Conservation (phyloP, 345 rosid genomes). For the Syzygium grande region DNA sequence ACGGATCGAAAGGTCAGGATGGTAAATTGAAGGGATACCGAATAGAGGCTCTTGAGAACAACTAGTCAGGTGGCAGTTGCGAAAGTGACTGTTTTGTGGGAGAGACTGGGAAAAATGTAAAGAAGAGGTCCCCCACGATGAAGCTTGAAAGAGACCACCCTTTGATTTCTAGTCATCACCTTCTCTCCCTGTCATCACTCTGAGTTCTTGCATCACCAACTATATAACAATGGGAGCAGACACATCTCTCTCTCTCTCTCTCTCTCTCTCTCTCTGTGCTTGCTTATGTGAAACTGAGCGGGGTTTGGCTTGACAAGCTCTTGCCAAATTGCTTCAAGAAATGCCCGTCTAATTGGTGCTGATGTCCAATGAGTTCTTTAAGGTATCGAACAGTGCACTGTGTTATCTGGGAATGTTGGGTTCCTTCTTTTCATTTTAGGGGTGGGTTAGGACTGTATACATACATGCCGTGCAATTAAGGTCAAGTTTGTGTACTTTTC, state of each 20-base stretch:
- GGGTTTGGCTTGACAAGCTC: neutral
- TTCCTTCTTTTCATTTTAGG: neutral
- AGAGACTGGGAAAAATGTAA: neutral
- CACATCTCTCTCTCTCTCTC: neutral
- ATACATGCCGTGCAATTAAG: neutral
- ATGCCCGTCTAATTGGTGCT: neutral
- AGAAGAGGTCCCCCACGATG: neutral
- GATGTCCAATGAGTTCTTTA: neutral
- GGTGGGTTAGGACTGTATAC: neutral
- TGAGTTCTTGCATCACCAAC: neutral
- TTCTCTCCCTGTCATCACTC: constrained; percentile 3
- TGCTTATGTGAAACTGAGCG: neutral
- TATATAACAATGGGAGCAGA: neutral
- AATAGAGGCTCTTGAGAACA: neutral
- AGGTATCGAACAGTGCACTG: neutral
- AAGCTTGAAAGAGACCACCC: neutral
- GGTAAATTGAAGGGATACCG: neutral
- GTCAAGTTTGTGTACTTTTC: neutral
- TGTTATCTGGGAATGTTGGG: neutral
- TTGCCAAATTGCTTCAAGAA: neutral
- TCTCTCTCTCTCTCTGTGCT: neutral
- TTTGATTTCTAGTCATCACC: neutral
- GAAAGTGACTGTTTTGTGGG: constrained; percentile 24
- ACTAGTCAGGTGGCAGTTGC: constrained; percentile 16
- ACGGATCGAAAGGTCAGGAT: neutral